Evolutionary conservation across 495 filamentous ascomycete genomes (phyloP).

Genomic region (Cercophora samala): DNA sequence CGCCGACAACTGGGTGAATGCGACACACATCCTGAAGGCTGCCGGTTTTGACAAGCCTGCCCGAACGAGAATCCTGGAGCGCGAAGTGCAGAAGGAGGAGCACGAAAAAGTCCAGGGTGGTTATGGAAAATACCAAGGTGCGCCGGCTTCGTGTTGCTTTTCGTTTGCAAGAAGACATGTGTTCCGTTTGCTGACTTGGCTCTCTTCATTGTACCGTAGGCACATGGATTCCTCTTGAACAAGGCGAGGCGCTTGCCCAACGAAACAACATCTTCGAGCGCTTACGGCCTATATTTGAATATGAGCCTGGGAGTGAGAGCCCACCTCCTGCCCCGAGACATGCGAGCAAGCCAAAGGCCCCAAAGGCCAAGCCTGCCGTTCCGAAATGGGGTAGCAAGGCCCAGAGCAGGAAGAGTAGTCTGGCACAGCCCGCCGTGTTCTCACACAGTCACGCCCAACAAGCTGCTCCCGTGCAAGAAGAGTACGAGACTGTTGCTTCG

Average conservation of each 20-base stretch:
- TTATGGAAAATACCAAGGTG: slow-evolving; percentile 97
- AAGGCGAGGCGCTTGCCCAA: slow-evolving; percentile 74
- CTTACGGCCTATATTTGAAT: slow-evolving; percentile 85
- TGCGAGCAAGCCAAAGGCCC: slow-evolving; percentile 68
- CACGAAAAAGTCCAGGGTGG: slow-evolving; percentile 98
- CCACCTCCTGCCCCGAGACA: slow-evolving; percentile 94
- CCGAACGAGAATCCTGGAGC: slow-evolving; percentile 87
- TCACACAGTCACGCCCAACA: slow-evolving; percentile 28
- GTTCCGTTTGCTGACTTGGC: slow-evolving; percentile 10
- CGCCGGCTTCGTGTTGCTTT: slow-evolving; percentile 7
- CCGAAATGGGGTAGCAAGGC: slow-evolving; percentile 52
- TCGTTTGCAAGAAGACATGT: too few species aligned
- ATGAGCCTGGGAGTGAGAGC: slow-evolving; percentile 73
- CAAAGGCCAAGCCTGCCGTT: slow-evolving; percentile 55
- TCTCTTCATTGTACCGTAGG: slow-evolving; percentile 47
- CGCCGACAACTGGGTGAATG: slow-evolving; percentile 86
- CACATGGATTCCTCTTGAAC: slow-evolving; percentile 90
- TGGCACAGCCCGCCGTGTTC: slow-evolving; percentile 22
- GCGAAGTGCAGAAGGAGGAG: slow-evolving; percentile 91
- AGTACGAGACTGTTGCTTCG: slow-evolving; percentile 48
- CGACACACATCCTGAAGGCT: slow-evolving; percentile 88
- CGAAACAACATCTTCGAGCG: slow-evolving; percentile 82
- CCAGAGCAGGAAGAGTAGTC: slow-evolving; percentile 19
- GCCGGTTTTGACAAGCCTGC: slow-evolving; percentile 74
- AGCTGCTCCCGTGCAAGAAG: slow-evolving; percentile 37